Evolutionary conservation across 2,329 filamentous ascomycete species (phyloP), one percentile per base, ranked within the genome.

Genomic region (Leptographium procerum): DNA sequence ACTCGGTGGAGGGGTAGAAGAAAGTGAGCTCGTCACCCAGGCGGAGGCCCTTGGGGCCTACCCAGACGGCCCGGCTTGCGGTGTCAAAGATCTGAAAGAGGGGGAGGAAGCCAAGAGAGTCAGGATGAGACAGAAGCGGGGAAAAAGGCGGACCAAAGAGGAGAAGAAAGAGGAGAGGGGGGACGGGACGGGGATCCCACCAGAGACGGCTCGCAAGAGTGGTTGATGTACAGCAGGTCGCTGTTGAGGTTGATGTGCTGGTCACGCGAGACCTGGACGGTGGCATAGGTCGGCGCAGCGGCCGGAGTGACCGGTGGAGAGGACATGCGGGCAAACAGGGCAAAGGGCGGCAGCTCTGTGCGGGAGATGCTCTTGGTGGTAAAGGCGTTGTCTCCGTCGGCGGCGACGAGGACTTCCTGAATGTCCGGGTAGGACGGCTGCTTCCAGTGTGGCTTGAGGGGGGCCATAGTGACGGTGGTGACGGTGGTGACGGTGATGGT

Each of bases 1-100:
- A 89, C 71, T 89, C 86, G 1, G 85, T 88, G 57, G 83, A 87
- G 4, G 86, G 85, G 65, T 89, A 89, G 72, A 89, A 89, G 73
- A 88, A 89, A 57, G 82, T 83, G 52, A 85, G 73, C 66, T 85
- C 82, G 60, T 85, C 78, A 54, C 80, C 81, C 4, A 71, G 67
- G 57, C 71, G 67, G 56, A 85, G 74, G 36, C 82, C 81, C 57
- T 76, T 75, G 26, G 79, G 79, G 8, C 79, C 80, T 13, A 80
- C 83, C 29, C 85, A 72, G 62, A 88, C 72, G 64, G 78, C 78
- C 62, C 79, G 71, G 67, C 76, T 78, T 59, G 73, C 70, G 50
- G 77, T 82, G 67, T 86, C 83, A 63, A 86, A 85, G 62, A 83
- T 80, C 80, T 84, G 52, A 26, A 22, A n/a, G 56, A 16, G 53